Conservation (phyloP, 306 rosid species). For the Lathyrus sativus region DNA sequence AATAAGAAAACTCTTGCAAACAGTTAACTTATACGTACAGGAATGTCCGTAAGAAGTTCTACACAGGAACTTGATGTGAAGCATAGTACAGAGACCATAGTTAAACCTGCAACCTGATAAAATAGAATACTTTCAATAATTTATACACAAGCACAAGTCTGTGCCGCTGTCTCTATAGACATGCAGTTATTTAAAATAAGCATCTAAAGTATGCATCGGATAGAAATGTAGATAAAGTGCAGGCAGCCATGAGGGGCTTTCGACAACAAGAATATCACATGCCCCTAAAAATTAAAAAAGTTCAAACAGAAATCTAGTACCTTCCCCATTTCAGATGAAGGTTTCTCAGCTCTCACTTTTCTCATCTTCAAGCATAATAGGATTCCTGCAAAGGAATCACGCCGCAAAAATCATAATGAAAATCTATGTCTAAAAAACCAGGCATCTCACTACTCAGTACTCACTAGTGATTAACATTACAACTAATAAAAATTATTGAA, state of each 20-base stretch:
- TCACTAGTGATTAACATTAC: conserved; percentile 14
- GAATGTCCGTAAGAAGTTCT: conserved; percentile 76
- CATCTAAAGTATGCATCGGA: conserved; percentile 23
- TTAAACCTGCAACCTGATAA: conserved; percentile 87
- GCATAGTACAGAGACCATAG: conserved; percentile 75
- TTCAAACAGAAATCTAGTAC: conserved; percentile 46
- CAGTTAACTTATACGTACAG: conserved; percentile 57
- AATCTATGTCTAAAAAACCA: conserved; percentile 24
- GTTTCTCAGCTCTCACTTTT: conserved; percentile 84
- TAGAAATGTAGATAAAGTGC: conserved; percentile 18
- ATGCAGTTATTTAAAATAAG: conserved; percentile 4
- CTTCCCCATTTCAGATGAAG: conserved; percentile 87
- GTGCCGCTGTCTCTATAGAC: background rate
- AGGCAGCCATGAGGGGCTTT: conserved; percentile 26
- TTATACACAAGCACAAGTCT: conserved; percentile 11
- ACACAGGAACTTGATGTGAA: conserved; percentile 78
- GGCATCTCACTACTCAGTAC: conserved; percentile 15
- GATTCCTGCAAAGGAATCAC: conserved; percentile 55
- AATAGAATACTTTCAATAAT: conserved; percentile 32
- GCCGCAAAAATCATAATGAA: background rate
- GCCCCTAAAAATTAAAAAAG: conserved; percentile 11
- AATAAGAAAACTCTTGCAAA: conserved; percentile 15
- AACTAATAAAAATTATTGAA: background rate
- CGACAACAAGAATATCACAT: conserved; percentile 3
- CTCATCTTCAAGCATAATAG: conserved; percentile 83